Percentiles rank a stretch among this genome's conserved stretches.
Conservation (phyloP, 441 rosid genomes). For the Francoa sonchifolia region DNA sequence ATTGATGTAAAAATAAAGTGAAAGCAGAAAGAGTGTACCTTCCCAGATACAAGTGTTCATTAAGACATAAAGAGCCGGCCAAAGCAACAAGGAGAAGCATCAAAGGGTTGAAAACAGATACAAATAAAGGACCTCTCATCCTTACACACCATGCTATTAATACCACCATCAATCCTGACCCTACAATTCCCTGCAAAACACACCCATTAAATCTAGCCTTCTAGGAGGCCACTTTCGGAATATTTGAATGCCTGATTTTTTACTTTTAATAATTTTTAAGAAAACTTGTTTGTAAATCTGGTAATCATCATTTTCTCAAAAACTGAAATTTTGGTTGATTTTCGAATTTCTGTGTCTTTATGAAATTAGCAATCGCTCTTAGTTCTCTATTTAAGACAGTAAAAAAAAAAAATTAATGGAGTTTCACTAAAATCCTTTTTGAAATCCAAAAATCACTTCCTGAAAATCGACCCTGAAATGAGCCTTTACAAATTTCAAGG, state of each 20-base stretch:
- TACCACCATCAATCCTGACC: constrained; percentile 8
- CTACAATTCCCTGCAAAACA: constrained; percentile 14
- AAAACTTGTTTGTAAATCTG: no score
- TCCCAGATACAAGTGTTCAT: constrained; percentile 18
- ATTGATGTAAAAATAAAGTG: not conserved
- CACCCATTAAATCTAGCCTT: not conserved
- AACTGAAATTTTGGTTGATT: no score
- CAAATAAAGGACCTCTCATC: constrained; percentile 20
- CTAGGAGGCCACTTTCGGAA: no score
- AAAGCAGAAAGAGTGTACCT: constrained; percentile 14
- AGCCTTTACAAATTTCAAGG: no score
- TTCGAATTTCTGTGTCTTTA: no score
- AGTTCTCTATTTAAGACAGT: no score
- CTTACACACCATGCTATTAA: constrained; percentile 19
- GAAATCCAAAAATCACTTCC: no score
- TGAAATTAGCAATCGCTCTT: no score
- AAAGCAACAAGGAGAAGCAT: constrained; percentile 14
- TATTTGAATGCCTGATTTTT: not conserved
- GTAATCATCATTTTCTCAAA: no score
- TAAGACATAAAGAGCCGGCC: constrained; percentile 12
- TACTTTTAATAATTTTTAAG: not conserved
- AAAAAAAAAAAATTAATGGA: no score
- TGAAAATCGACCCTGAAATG: no score
- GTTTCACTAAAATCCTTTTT: no score
- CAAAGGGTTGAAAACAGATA: constrained; percentile 18